phyloP scores from a whole-genome alignment of 2,329 filamentous ascomycete species.

The Chaetomium globosum region DNA sequence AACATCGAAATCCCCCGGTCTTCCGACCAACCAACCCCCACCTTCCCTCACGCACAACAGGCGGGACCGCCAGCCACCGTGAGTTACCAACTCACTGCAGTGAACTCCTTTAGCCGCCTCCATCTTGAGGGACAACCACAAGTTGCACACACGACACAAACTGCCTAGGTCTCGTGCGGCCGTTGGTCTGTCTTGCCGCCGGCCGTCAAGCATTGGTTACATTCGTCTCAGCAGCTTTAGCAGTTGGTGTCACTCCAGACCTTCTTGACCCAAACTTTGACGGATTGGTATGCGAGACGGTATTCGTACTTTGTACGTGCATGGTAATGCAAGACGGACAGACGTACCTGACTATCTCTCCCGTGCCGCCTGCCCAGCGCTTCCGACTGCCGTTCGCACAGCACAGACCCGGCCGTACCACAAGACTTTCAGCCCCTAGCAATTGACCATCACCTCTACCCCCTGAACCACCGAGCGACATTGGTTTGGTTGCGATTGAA shows the following conservation, averaged over 20 bases:
- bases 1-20: conserved; percentile 12
- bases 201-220: conserved; percentile 4
- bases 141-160: conserved; percentile 16
- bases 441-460: conserved; percentile 27
- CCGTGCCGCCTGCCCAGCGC: background rate
- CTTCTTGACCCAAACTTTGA: background rate
- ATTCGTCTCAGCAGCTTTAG: conserved; percentile 6
- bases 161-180: conserved; percentile 12
- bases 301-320: background rate
- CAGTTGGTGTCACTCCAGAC: background rate
- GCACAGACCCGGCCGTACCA: conserved; percentile 31
- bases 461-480: conserved; percentile 21
- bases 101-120: conserved; percentile 26
- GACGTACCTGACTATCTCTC: background rate
- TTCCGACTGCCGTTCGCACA: conserved; percentile 24
- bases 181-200: conserved; percentile 26
- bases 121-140: conserved; percentile 1
- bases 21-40: conserved; percentile 17
- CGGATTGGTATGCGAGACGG: conserved; percentile 5
- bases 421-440: conserved; percentile 30
- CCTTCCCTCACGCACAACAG: conserved; percentile 20
- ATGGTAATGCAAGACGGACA: background rate
- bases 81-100: background rate
- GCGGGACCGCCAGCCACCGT: conserved; percentile 21
- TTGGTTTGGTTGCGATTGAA: conserved; percentile 10